These are phyloP conservation scores for Anastatica hierochuntica DNA, from an alignment of 345 rosid species.

Conservation along the genomic window DNA sequence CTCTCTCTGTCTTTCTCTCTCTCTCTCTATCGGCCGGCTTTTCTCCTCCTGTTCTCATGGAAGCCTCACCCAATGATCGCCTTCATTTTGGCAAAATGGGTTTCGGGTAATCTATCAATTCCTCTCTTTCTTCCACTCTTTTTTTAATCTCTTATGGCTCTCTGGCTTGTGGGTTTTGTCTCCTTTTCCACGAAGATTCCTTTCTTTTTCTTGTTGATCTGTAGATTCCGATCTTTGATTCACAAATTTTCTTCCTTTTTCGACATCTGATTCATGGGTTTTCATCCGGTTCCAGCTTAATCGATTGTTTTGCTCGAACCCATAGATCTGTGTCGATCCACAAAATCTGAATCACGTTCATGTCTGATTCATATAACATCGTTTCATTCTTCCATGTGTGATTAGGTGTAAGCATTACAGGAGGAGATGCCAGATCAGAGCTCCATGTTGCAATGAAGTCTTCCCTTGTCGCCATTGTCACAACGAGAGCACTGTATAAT, in stretches of 20 bases:
- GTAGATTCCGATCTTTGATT: slow-evolving; percentile 3
- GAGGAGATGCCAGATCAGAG: slow-evolving; percentile 88
- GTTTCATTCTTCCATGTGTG: too few relatives aligned
- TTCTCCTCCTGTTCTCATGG: slow-evolving; percentile 44
- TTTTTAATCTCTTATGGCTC: not conserved
- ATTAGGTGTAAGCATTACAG: slow-evolving; percentile 81
- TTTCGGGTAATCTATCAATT: slow-evolving; percentile 40
- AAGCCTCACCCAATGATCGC: slow-evolving; percentile 59
- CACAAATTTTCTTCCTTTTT: not conserved
- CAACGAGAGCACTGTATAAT: slow-evolving; percentile 65
- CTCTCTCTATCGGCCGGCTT: not conserved
- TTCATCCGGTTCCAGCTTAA: too few relatives aligned
- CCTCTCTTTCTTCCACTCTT: slow-evolving; percentile 5
- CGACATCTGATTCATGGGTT: too few relatives aligned
- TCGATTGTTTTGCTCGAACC: not conserved
- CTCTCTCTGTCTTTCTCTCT: too few relatives aligned
- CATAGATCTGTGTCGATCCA: slow-evolving; percentile 12
- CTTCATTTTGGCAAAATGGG: slow-evolving; percentile 91
- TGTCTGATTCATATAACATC: slow-evolving; percentile 9
- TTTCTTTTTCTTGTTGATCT: not conserved
- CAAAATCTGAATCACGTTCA: not conserved
- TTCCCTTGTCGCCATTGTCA: slow-evolving; percentile 92
- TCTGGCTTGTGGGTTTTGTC: too few relatives aligned
- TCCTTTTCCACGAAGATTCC: not conserved
- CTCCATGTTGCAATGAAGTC: slow-evolving; percentile 93